phyloP scores from a whole-genome alignment of 768 basidiomycete species.

The Termitomyces sp. region DNA sequence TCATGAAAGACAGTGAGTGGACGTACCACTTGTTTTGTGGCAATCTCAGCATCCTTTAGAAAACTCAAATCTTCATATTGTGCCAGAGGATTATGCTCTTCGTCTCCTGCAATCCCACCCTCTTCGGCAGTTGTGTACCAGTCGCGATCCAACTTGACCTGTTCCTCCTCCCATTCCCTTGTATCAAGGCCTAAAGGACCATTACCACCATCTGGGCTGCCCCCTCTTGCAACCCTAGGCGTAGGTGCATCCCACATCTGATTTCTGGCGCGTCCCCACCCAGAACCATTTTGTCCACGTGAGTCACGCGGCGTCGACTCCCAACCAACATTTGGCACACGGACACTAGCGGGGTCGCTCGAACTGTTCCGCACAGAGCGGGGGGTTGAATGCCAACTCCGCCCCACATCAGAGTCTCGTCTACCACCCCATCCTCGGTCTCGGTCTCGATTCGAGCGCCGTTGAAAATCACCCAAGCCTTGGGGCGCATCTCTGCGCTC shows the following conservation, averaged over 20 bases:
- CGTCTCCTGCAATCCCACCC: conserved; percentile 78
- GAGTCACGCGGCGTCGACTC: conserved; percentile 79
- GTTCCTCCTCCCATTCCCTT: conserved; percentile 97
- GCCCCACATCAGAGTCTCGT: conserved; percentile 26
- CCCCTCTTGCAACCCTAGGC: conserved; percentile 59
- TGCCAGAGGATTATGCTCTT: conserved; percentile 87
- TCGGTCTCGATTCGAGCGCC: conserved; percentile 78
- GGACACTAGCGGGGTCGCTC: conserved; percentile 68
- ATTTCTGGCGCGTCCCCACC: conserved; percentile 56
- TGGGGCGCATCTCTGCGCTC: conserved; percentile 56
- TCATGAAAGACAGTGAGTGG: neutral
- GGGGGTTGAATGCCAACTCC: conserved; percentile 57
- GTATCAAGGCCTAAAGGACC: conserved; percentile 60
- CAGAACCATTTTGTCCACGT: conserved; percentile 47
- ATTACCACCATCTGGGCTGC: conserved; percentile 66
- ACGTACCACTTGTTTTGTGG: conserved; percentile 67
- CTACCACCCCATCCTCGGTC: conserved; percentile 43
- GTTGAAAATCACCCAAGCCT: conserved; percentile 90
- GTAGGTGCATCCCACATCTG: conserved; percentile 81
- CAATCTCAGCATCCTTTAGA: conserved; percentile 68
- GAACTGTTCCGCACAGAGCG: conserved; percentile 38
- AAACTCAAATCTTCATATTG: conserved; percentile 85
- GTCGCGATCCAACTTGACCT: conserved; percentile 84
- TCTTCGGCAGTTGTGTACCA: conserved; percentile 96
- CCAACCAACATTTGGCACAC: conserved; percentile 91